Conservation (phyloP, 2,329 filamentous ascomycete species). For the Diaporthe citriasiana region DNA sequence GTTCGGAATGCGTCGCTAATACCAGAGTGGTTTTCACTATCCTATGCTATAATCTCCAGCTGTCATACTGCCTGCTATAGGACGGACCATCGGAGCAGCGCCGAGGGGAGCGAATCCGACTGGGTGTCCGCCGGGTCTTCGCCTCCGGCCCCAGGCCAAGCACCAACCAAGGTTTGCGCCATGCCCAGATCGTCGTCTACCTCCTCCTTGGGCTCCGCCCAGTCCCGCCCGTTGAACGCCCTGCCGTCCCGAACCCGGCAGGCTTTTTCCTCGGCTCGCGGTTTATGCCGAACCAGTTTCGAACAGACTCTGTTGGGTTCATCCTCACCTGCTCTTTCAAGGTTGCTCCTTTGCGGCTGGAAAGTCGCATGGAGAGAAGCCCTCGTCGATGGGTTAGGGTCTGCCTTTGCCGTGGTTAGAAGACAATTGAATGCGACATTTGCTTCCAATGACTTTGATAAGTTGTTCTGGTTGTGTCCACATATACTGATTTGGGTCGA, state of each 20-base stretch:
- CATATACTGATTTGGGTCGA: no score
- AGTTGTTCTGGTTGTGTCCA: background rate
- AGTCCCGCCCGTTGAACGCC: constrained; percentile 11
- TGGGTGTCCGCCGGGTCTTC: background rate
- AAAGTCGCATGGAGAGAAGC: no score
- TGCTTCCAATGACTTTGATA: background rate
- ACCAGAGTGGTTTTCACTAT: background rate
- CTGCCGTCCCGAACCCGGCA: constrained; percentile 18
- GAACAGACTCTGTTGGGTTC: constrained; percentile 1
- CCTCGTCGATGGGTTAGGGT: background rate
- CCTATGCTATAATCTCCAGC: background rate
- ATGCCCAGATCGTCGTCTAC: background rate
- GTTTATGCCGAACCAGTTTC: constrained; percentile 24
- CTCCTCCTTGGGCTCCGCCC: background rate
- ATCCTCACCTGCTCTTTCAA: background rate
- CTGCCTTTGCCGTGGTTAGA: no score
- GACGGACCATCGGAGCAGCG: background rate
- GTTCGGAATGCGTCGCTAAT: background rate
- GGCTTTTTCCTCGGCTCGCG: constrained; percentile 11
- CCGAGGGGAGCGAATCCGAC: background rate
- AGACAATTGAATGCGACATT: background rate
- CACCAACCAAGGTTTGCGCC: background rate
- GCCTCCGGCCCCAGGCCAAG: background rate
- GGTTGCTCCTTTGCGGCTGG: background rate
- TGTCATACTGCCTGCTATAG: background rate